Conservation (phyloP, 345 rosid species). For the Brassica incana region DNA sequence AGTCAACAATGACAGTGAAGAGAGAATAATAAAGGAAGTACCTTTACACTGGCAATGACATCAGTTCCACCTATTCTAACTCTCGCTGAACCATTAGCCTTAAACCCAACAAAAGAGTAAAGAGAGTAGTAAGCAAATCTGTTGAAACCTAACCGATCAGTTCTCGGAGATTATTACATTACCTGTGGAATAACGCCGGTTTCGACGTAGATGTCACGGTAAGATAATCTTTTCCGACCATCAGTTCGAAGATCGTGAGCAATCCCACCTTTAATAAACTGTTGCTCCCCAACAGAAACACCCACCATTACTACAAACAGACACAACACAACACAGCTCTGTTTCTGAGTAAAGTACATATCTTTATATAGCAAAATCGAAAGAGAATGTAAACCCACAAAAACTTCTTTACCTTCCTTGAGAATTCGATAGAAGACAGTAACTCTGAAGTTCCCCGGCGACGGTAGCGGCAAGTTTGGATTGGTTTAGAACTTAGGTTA, state of each 20-base stretch:
- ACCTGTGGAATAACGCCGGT: constrained; percentile 94
- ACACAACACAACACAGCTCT: constrained; percentile 3
- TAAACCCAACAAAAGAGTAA: constrained; percentile 42
- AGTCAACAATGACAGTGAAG: constrained; percentile 2
- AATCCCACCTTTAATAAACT: constrained; percentile 76
- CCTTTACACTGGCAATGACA: constrained; percentile 98
- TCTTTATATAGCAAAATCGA: not conserved
- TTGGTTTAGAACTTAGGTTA: constrained; percentile 21
- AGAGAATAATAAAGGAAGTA: constrained; percentile 25
- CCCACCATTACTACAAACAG: constrained; percentile 60
- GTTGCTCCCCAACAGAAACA: constrained; percentile 67
- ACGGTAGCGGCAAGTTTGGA: constrained; percentile 20
- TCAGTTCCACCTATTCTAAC: constrained; percentile 77
- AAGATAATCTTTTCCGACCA: constrained; percentile 70
- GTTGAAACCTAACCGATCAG: not conserved
- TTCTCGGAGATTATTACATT: not conserved
- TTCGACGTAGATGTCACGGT: constrained; percentile 69
- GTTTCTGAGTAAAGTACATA: not conserved
- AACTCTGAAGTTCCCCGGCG: constrained; percentile 30
- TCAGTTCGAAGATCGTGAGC: constrained; percentile 81
- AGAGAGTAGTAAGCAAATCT: constrained; percentile 1
- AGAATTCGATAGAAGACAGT: not conserved
- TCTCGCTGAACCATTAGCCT: constrained; percentile 96
- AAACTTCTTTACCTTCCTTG: constrained; percentile 18
- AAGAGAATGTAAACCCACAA: not conserved